Evolutionary conservation across 495 filamentous ascomycete genomes (phyloP).

Genomic region (Thozetella sp.): DNA sequence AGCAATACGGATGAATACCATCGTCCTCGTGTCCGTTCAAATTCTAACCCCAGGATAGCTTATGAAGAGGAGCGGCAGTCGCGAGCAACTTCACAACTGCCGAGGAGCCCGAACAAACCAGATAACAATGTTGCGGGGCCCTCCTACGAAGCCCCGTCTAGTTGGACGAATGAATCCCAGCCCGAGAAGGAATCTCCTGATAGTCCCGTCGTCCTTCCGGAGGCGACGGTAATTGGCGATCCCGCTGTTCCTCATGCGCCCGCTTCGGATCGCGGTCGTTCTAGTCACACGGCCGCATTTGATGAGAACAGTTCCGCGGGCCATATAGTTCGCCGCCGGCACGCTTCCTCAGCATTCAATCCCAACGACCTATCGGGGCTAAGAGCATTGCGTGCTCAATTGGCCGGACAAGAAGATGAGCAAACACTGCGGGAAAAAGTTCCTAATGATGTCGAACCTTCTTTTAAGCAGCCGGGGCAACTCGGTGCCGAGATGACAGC

Average conservation of each 20-base stretch:
- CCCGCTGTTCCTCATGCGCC: conserved; percentile 11
- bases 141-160: conserved; percentile 41
- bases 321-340: conserved; percentile 33
- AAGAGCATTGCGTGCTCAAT: conserved; percentile 45
- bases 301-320: background rate
- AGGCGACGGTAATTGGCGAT: conserved; percentile 26
- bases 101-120: conserved; percentile 63
- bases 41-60: conserved; percentile 54
- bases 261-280: conserved; percentile 7
- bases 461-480: conserved; percentile 24
- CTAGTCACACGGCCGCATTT: conserved; percentile 12
- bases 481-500: conserved; percentile 20
- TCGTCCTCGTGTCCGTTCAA: conserved; percentile 65
- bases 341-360: conserved; percentile 41
- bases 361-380: conserved; percentile 49
- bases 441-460: conserved; percentile 22
- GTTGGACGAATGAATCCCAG: conserved; percentile 43
- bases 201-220: conserved; percentile 23
- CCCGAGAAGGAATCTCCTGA: conserved; percentile 22
- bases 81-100: conserved; percentile 61
- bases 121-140: conserved; percentile 33
- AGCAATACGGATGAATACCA: conserved; percentile 59
- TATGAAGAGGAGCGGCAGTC: conserved; percentile 36
- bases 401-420: conserved; percentile 34
- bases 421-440: conserved; percentile 19